Conservation (phyloP, 192 early-diverging fungal genomes). For the Coemansia sp. region DNA sequence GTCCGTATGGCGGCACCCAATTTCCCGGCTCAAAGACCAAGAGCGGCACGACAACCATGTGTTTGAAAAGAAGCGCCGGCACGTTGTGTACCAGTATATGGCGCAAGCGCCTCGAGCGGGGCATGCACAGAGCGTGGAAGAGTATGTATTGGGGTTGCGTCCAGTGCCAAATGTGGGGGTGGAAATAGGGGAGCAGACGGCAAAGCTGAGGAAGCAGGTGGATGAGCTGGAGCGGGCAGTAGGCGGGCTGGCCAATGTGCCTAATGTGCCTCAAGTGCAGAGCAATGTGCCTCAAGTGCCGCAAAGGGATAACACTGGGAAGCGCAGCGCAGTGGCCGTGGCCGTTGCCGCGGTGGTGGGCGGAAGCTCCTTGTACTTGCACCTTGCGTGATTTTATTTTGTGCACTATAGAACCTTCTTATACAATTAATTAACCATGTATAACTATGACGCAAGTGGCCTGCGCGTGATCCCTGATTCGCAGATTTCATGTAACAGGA, state of each 20-base stretch:
- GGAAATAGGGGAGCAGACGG: background rate
- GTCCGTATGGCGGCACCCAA: constrained; percentile 2
- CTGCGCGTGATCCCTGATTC: constrained; percentile 8
- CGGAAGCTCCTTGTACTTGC: constrained; percentile 15
- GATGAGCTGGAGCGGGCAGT: too few species aligned
- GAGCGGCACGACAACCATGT: background rate
- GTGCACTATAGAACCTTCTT: background rate
- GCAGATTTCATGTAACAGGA: too few species aligned
- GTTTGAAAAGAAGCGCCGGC: constrained; percentile 4
- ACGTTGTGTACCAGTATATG: constrained; percentile 5
- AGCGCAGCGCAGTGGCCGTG: constrained; percentile 1
- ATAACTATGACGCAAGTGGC: constrained; percentile 4
- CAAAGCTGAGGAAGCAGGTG: too few species aligned
- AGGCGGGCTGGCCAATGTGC: too few species aligned
- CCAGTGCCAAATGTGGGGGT: background rate
- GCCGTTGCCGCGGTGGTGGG: constrained; percentile 10
- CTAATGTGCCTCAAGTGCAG: too few species aligned
- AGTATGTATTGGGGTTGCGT: constrained; percentile 4
- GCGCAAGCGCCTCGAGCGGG: background rate
- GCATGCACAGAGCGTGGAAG: background rate
- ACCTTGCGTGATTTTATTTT: constrained; percentile 10
- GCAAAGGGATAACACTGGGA: background rate
- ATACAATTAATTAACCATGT: background rate
- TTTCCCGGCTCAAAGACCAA: background rate
- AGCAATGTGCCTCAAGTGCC: too few species aligned